phyloP scores from a whole-genome alignment of 2,329 filamentous ascomycete genomes.

The Ceratocystis destructans region DNA sequence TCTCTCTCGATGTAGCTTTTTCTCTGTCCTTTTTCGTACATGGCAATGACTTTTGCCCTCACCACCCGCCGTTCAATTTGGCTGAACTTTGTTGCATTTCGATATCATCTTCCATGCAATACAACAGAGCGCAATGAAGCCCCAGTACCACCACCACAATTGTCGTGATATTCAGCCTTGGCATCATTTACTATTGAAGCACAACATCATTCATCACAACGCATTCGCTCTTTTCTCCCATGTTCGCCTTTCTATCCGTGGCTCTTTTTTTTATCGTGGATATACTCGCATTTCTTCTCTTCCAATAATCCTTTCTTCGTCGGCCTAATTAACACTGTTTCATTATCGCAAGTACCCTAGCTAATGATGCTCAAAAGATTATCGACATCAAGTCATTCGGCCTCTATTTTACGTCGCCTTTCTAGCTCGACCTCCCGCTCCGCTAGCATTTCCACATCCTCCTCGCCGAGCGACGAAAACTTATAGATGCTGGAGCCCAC shows the following conservation, averaged over 20 bases:
- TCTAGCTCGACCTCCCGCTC: slow-evolving; percentile 3
- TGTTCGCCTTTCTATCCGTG: not conserved
- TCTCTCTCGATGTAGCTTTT: not conserved
- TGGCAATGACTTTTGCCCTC: too few species aligned
- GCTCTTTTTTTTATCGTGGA: not conserved
- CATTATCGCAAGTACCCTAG: not conserved
- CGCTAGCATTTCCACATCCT: slow-evolving; percentile 9
- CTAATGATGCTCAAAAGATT: not conserved
- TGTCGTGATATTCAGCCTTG: not conserved
- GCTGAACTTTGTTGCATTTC: not conserved
- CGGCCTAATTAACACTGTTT: not conserved
- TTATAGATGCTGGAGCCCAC: slow-evolving; percentile 14
- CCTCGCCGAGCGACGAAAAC: slow-evolving; percentile 10
- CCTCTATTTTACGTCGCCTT: not conserved
- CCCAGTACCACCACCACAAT: not conserved
- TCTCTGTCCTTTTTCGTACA: not conserved
- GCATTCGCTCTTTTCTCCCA: not conserved
- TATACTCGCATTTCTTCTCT: not conserved
- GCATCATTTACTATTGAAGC: not conserved
- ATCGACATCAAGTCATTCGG: not conserved
- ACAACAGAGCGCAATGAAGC: not conserved
- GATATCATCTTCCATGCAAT: not conserved
- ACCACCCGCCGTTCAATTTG: too few species aligned
- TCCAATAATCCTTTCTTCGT: too few species aligned
- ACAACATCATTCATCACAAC: not conserved